A percentile compares a stretch with the other conserved stretches of the same genome.
phyloP scores from a whole-genome alignment of 2,329 filamentous ascomycete species.

The Bipolaris bicolor region DNA sequence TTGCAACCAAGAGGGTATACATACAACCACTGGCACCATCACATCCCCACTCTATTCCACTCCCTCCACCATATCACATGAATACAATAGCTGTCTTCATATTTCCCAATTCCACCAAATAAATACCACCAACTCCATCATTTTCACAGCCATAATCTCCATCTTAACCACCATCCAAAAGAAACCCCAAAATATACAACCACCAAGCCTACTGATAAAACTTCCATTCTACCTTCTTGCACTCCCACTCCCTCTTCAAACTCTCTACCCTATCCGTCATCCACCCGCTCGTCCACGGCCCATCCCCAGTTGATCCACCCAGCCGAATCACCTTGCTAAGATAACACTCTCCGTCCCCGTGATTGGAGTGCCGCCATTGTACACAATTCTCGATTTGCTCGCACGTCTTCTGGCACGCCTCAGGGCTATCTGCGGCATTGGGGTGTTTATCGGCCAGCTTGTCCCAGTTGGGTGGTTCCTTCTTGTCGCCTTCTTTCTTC shows the following conservation, averaged over 20 bases:
- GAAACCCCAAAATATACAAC: not conserved
- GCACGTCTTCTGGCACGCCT: conserved; percentile 40
- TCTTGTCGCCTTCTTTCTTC: conserved; percentile 10
- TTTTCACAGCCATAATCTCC: not conserved
- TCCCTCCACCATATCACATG: not conserved
- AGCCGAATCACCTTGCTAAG: conserved; percentile 41
- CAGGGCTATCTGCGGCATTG: conserved; percentile 31
- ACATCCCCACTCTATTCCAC: not conserved
- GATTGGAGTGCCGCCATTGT: conserved; percentile 43
- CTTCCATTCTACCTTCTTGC: conserved; percentile 36
- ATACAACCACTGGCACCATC: not conserved
- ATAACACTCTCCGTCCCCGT: conserved; percentile 41
- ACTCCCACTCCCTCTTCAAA: conserved; percentile 33
- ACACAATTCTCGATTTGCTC: conserved; percentile 39
- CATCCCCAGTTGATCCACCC: conserved; percentile 28
- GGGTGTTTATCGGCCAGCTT: conserved; percentile 26
- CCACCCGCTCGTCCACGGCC: conserved; percentile 47
- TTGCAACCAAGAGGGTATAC: conserved; percentile 2
- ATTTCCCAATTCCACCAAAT: not conserved
- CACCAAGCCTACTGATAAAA: conserved; percentile 30
- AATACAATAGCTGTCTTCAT: not conserved
- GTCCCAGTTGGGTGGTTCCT: conserved; percentile 21
- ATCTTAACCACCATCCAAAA: not conserved
- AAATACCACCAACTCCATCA: conserved; percentile 1
- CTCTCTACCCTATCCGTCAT: conserved; percentile 39